Evolutionary conservation across 2,329 filamentous ascomycete genomes (phyloP).

Genomic region (Dothistroma pini): DNA sequence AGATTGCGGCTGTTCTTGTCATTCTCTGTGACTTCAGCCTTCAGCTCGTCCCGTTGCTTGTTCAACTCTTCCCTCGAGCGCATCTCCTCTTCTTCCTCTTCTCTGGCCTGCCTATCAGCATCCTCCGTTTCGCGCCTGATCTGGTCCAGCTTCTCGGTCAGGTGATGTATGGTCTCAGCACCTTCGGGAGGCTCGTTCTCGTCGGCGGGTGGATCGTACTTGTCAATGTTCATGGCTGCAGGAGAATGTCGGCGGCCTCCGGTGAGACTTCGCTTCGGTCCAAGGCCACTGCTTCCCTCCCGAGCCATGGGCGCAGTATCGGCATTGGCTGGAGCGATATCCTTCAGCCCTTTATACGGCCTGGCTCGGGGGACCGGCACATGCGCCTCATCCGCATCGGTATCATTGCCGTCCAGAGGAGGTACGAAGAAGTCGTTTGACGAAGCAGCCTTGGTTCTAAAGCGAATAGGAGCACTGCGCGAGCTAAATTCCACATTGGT

Average conservation of each 20-base stretch:
- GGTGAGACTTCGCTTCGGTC: slow-evolving; percentile 62
- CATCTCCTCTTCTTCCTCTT: slow-evolving; percentile 53
- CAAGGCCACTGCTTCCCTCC: slow-evolving; percentile 58
- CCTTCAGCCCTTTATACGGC: slow-evolving; percentile 43
- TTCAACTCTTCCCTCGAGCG: slow-evolving; percentile 52
- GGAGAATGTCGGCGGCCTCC: slow-evolving; percentile 69
- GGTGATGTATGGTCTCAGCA: slow-evolving; percentile 66
- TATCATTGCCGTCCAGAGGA: slow-evolving; percentile 26
- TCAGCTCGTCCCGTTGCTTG: slow-evolving; percentile 75
- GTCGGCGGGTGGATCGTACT: slow-evolving; percentile 38
- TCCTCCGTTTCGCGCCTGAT: slow-evolving; percentile 83
- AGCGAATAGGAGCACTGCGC: slow-evolving; percentile 76
- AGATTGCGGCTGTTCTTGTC: slow-evolving; percentile 85
- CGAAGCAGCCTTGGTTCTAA: slow-evolving; percentile 60
- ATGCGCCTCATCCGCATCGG: slow-evolving; percentile 41
- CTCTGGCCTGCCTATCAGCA: slow-evolving; percentile 64
- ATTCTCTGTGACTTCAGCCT: slow-evolving; percentile 76
- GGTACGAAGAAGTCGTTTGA: slow-evolving; percentile 43
- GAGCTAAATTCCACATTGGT: slow-evolving; percentile 91
- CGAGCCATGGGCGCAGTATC: slow-evolving; percentile 62
- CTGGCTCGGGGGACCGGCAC: slow-evolving; percentile 52
- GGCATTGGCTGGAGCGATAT: slow-evolving; percentile 58
- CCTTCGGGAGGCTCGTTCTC: slow-evolving; percentile 51
- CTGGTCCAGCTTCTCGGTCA: slow-evolving; percentile 76
- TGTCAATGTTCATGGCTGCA: slow-evolving; percentile 28